Base-by-base conservation (phyloP, 148 eudicot genomes). In the Mesembryanthemum crystallinum region DNA sequence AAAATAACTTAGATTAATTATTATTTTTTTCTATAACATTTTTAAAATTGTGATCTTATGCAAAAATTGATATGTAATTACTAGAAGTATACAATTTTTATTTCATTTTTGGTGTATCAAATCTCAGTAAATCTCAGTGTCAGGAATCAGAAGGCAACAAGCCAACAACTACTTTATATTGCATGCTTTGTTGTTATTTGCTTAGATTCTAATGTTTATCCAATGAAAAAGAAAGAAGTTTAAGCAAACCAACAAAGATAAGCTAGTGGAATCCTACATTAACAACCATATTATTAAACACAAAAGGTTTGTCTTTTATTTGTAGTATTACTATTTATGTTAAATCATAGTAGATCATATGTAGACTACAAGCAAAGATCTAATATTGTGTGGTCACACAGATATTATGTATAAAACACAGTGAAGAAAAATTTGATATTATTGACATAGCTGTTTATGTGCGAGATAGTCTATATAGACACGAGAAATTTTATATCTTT, bases 1-100 rank as follows among this genome's bases (percentile, higher is more conserved):
- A 62, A 79, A 67, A 52, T 88, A 79, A 73, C 35, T 18, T 37
- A n/a, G n/a, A n/a, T n/a, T n/a, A n/a, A 25, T 25, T 24, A 8
- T 30, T 32, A 25, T 49, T 9, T 55, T 55, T 55, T 59, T 45
- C 52, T 6, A 66, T n/a, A 33, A 59, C 29, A 52, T 18, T 67
- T 21, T 35, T 58, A 11, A 15, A n/a, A 8, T 27, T 37, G 55
- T 32, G 13, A 21, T 21, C 10, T 57, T n/a, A 57, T 57, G 61
- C 27, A 57, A 57, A 57, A 7, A 23, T 57, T 57, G n/a, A 57
- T 57, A 66, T 37, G 70, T 66, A 39, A 66, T 39, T 33, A 39
- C 0, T 66, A 2, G 49, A 33, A 17, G 66, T 30, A 62, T 73
- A 67, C 49, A 20, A 49, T 64, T 57, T 39, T 43, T 15, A 37